Evolutionary conservation across 768 basidiomycete species (phyloP), one percentile per base, ranked within the genome.

Genomic region (Paxillus ammoniavirescens): DNA sequence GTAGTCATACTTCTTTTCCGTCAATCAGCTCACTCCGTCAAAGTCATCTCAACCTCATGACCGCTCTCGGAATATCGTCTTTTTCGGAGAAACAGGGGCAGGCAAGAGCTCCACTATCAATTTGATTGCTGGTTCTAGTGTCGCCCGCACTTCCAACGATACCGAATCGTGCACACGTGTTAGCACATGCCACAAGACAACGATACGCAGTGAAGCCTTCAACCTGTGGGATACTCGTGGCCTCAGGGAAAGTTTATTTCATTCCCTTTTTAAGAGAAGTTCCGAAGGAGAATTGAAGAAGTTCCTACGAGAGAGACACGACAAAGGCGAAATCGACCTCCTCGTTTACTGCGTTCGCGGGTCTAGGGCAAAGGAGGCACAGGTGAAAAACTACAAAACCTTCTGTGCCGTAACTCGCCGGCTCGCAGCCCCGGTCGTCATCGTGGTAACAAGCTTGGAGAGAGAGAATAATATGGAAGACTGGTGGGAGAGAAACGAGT

Each of bases 221-320:
- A 37, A n/a, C 2, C 37, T 75, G 0, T 69, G 73, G 65, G 76
- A 76, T 42, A 77, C 75, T 7, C 66, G 65, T 8, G 75, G 75
- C 17, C 67, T 76, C 23, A 62, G 71, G 40, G 73, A 67, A 52
- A 72, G 38, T 14, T 49, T 66, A 52, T 37, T 55, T 43, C 55
- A 4, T 33, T 15, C 8, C n/a, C 3, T 65, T 9, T 53, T 65
- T 14, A 12, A 47, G n/a, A 26, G 21, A 2, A 17, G 42, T 23
- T 55, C 70, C 2, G 57, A 60, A 37, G 55, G 47, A 43, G 54
- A 57, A 5, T 45, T 71, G 28, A 60, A 58, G 46, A 57, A 49
- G 17, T 52, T 67, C 21, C 57, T 66, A 13, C 42, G 61, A 30
- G 55, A 64, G 44, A 59, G 62, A 5, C 56, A 64, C 15, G 14